Evolutionary conservation across 108 stramenopile species (phyloP), one percentile per base, ranked within the genome.

Genomic region (Nitzschia inconspicua): DNA sequence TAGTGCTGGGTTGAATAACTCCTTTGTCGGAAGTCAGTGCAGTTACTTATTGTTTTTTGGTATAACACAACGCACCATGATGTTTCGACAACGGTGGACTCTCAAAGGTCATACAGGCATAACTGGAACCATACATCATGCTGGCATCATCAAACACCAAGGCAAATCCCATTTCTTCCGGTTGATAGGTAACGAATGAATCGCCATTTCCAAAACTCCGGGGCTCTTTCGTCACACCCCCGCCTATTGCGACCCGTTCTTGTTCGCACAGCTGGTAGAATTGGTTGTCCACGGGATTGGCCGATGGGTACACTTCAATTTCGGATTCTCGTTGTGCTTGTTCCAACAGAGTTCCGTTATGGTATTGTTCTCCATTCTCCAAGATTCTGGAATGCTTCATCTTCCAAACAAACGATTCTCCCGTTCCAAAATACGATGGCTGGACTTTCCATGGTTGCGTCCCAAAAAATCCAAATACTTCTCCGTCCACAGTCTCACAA

Each of bases 391-490:
- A 57, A 20, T 64, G 60, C 16, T 69, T 72, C 50, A 85, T 44
- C 31, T 60, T 65, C 84, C 84, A 85, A 35, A 85, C 51, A 52
- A 85, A 85, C 14, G 74, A 46, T 28, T 79, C 80, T 3, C 65
- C 62, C 20, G 65, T 48, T 48, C 84, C 84, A 60, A 70, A 85
- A 57, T 72, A 82, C 1, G 47, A 39, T n/a, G 55, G 52, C 14
- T 69, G 70, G 41, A 54, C 37, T 3, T 71, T 50, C 88, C 88
- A 90, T 27, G 80, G 71, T 14, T 76, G 30, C 13, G 78, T 72
- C 3, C 80, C 80, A 37, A 86, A 90, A 22, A 76, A 60, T 18
- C 88, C 88, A 80, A 90, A 86, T 2, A 90, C 88, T 27, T 86
- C 78, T 6, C 88, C 88, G 24, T 82, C 69, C 3, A 72, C 65